Evolutionary conservation across 495 filamentous ascomycete genomes (phyloP), one percentile per base, ranked within the genome.

Genomic region (Neurospora sp.): DNA sequence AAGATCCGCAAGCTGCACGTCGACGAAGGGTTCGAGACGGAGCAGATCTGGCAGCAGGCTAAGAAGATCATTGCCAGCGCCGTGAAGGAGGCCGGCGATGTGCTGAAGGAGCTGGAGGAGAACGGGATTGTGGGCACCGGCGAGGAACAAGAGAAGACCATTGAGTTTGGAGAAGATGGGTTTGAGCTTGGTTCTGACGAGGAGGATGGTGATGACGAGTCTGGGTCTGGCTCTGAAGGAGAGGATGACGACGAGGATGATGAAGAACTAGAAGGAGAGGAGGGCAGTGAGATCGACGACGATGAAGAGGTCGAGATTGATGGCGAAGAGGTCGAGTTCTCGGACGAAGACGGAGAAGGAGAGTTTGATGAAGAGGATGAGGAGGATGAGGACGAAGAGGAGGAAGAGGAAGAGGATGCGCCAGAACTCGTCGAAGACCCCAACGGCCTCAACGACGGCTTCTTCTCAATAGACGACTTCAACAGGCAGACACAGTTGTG

Each of bases 381-480:
- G 38, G 75, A 81, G 2, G 75, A 77, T n/a, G 76, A 79, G 2
- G 79, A 79, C 1, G 77, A 74, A 8, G 78, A 78, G 0, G 76
- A 78, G 0, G 78, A 81, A 5, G 76, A 82, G 0, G 82, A 79
- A 7, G 83, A 83, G 31, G 79, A 81, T 4, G 76, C 75, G 31
- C 81, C 83, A n/a, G 81, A 81, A 39, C 77, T 85, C 37, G 81
- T 86, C 18, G 83, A 87, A 70, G 86, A 88, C 69, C 84, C 86
- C 41, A 78, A 85, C 74, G 87, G 88, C 37, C 82, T 93, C 79
- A 99, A 99, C 79, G 96, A 99, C 78, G 96, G 94, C 5, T 99
- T 99, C 83, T 99, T 99, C 83, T 97, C 93, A 1, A 97, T 99
- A 74, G 94, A 98, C 73, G 90, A 97, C 70, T 99, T 99, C 87